Conservation (phyloP, 768 basidiomycete species). For the Asterophora lycoperdoides region DNA sequence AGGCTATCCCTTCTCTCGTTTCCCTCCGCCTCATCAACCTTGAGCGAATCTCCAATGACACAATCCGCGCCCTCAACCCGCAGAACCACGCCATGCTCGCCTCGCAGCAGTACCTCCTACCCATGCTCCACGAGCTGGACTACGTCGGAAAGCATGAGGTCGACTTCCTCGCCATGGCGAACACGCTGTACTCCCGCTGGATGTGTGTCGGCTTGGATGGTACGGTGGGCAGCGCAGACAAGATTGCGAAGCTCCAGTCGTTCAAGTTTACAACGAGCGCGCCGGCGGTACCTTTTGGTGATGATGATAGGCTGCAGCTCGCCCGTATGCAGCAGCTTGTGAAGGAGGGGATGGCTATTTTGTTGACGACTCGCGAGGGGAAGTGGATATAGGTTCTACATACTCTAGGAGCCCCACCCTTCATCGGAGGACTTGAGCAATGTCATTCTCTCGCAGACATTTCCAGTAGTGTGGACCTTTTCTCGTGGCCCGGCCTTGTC, state of each 20-base stretch:
- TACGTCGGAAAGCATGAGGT: constrained; percentile 10
- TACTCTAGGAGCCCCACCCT: not conserved
- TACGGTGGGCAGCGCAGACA: not conserved
- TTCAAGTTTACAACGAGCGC: constrained; percentile 6
- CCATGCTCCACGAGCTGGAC: constrained; percentile 7
- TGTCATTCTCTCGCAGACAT: not conserved
- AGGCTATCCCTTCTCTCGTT: constrained; percentile 10
- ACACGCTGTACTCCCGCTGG: constrained; percentile 13
- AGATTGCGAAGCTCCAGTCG: constrained; percentile 5
- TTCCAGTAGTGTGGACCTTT: too few species aligned
- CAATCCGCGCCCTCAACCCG: constrained; percentile 13
- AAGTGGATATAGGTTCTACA: constrained; percentile 5
- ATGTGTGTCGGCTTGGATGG: not conserved
- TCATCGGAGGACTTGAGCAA: not conserved
- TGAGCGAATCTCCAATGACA: constrained; percentile 13
- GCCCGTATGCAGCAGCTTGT: constrained; percentile 3
- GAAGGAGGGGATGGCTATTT: constrained; percentile 5
- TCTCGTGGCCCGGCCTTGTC: too few species aligned
- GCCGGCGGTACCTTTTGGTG: not conserved
- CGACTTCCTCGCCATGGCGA: constrained; percentile 5
- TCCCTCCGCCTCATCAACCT: constrained; percentile 13
- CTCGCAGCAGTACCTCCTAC: constrained; percentile 6
- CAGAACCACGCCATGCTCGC: constrained; percentile 5
- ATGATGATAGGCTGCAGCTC: constrained; percentile 3
- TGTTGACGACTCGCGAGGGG: constrained; percentile 5